These are phyloP conservation scores for Nitzschia sp. DNA, from an alignment of 108 stramenopile species.

Conservation along the genomic window DNA sequence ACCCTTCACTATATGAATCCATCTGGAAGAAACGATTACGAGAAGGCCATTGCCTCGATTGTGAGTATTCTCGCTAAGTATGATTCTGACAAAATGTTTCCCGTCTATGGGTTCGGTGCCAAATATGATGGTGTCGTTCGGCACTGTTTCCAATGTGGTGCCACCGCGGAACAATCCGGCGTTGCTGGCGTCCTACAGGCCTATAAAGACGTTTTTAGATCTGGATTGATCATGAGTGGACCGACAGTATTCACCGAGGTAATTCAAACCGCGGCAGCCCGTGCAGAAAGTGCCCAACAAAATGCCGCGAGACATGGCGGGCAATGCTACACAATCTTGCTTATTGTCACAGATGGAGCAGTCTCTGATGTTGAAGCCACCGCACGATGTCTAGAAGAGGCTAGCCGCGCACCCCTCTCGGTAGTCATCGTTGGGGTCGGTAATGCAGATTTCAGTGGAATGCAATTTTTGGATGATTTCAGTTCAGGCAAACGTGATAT, in stretches of 20 bases:
- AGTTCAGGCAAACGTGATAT: conserved; percentile 58
- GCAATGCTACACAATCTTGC: conserved; percentile 74
- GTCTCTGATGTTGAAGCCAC: conserved; percentile 86
- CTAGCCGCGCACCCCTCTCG: conserved; percentile 60
- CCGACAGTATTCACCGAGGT: conserved; percentile 88
- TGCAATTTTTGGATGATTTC: conserved; percentile 74
- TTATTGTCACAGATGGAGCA: conserved; percentile 89
- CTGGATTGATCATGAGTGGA: conserved; percentile 71
- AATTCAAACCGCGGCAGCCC: conserved; percentile 63
- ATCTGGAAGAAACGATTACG: conserved; percentile 64
- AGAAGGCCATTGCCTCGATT: conserved; percentile 62
- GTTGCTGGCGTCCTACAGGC: conserved; percentile 75
- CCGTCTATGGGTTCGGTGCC: conserved; percentile 89
- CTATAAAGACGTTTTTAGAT: conserved; percentile 55
- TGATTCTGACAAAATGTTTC: conserved; percentile 79
- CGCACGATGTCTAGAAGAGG: conserved; percentile 37
- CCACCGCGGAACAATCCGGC: conserved; percentile 53
- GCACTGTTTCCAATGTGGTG: conserved; percentile 76
- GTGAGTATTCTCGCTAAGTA: conserved; percentile 68
- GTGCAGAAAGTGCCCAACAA: conserved; percentile 39
- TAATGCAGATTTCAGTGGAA: conserved; percentile 71
- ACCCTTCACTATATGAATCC: conserved; percentile 63
- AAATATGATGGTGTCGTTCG: conserved; percentile 80
- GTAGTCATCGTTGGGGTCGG: conserved; percentile 88
- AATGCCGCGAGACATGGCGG: conserved; percentile 19